Conservation (phyloP, 148 eudicot genomes). For the Camellia sinensis region DNA sequence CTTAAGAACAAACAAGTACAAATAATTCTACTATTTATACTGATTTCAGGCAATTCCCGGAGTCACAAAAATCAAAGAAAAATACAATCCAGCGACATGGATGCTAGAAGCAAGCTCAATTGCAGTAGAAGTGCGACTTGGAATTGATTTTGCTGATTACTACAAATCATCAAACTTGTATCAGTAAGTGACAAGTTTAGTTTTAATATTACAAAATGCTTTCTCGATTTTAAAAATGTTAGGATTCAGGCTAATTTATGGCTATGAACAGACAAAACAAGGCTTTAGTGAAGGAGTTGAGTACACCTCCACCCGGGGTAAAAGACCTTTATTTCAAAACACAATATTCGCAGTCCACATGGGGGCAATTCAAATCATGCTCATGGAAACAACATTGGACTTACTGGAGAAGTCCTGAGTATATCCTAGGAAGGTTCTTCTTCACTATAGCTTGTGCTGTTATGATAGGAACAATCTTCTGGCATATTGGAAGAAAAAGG, state of each 20-base stretch:
- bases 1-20: not conserved
- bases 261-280: conserved; percentile 35
- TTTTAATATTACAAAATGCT: not conserved
- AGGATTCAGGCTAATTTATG: not conserved
- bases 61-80: conserved; percentile 44
- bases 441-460: conserved; percentile 35
- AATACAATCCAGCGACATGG: conserved; percentile 58
- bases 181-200: conserved; percentile 26
- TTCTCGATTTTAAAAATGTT: not conserved
- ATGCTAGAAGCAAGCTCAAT: conserved; percentile 52
- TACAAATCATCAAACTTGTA: conserved; percentile 34
- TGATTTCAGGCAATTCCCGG: conserved; percentile 30
- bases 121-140: conserved; percentile 31
- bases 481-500: conserved; percentile 39
- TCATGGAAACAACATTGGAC: conserved; percentile 50
- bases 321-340: conserved; percentile 37
- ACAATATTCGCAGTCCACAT: conserved; percentile 32
- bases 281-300: conserved; percentile 34
- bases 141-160: conserved; percentile 33
- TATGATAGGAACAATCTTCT: conserved; percentile 46
- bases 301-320: conserved; percentile 34
- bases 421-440: conserved; percentile 39
- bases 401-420: conserved; percentile 49
- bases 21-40: not conserved
- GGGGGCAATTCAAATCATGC: conserved; percentile 44